Evolutionary conservation across 306 rosid genomes (phyloP), one percentile per base, ranked within the genome.

Genomic region (Dalbergia cochinchinensis): DNA sequence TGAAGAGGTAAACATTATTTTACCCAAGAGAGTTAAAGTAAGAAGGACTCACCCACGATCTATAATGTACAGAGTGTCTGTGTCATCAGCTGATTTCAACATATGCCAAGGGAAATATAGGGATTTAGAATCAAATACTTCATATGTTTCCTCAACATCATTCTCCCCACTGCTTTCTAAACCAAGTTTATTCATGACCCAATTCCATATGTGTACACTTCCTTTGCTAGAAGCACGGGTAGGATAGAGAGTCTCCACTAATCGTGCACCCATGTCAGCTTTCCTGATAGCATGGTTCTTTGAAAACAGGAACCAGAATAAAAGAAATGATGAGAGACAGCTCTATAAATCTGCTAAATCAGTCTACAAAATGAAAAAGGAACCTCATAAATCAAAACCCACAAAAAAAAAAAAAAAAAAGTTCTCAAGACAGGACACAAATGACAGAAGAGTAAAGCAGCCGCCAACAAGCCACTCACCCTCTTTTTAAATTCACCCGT

Each of bases 281-380:
- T 86, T 95, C 90, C 99, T 87, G 69, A 95, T 89, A 65, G 94
- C 98, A 90, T 89, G 96, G 87, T 95, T 95, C 99, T 95, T 51
- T 81, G 85, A 37, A 74, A 78, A 86, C 8, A 74, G 57, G 64
- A 66, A 89, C 84, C 68, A 67, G 65, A 67, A 81, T 55, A 77
- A 39, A 41, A 53, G 48, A 71, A 74, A 76, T 65, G 74, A 80
- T 76, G 51, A 84, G 87, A 58, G 48, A 75, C 12, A 80, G 65
- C 51, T 69, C 62, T 11, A 51, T 44, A 16, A 26, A 67, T 47
- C 39, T 67, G 33, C 22, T 37, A 78, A 63, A 47, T 35, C 59
- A 74, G 59, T 41, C 48, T 12, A 69, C 37, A 59, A 53, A 45
- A 71, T 57, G 8, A 19, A 42, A 78, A 53, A 11, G 55, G 31